Evolutionary conservation across 2,329 filamentous ascomycete genomes (phyloP).

Genomic region (Neocatenulostroma microsporum): DNA sequence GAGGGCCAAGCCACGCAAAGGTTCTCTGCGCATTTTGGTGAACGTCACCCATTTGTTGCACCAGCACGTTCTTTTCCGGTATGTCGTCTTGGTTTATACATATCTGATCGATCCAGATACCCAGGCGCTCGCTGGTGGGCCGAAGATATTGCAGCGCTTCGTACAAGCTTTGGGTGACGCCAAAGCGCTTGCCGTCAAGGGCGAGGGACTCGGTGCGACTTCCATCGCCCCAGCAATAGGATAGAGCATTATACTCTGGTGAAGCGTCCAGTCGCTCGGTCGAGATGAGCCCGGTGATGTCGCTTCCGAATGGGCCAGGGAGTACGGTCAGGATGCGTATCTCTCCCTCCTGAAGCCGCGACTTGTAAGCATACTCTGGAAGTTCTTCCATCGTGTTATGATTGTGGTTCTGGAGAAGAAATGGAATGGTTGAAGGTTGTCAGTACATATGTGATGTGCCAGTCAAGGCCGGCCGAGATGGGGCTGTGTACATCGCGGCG

Average conservation of each 20-base stretch:
- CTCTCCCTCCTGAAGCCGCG: too few species aligned
- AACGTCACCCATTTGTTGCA: not conserved
- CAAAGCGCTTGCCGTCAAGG: not conserved
- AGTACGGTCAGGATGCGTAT: not conserved
- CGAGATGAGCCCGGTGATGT: not conserved
- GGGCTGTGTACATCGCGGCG: too few species aligned
- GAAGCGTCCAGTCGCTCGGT: not conserved
- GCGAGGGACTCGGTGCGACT: not conserved
- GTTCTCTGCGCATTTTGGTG: not conserved
- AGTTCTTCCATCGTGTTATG: too few species aligned
- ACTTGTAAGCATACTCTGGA: too few species aligned
- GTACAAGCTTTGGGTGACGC: not conserved
- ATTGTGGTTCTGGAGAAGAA: too few species aligned
- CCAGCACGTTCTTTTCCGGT: not conserved
- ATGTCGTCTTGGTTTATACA: not conserved
- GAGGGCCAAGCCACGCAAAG: not conserved
- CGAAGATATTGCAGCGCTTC: not conserved
- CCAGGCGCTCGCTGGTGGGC: not conserved
- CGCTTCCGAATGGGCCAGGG: not conserved
- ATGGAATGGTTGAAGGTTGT: too few species aligned
- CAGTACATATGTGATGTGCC: too few species aligned
- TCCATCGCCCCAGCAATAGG: constrained; percentile 9
- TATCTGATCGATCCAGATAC: not conserved
- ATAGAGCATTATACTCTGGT: constrained; percentile 4
- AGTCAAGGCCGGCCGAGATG: too few species aligned